A percentile compares a stretch with the other conserved stretches of the same genome.
phyloP scores from a whole-genome alignment of 352 stramenopile genomes.

The Globisporangium cederbergense region DNA sequence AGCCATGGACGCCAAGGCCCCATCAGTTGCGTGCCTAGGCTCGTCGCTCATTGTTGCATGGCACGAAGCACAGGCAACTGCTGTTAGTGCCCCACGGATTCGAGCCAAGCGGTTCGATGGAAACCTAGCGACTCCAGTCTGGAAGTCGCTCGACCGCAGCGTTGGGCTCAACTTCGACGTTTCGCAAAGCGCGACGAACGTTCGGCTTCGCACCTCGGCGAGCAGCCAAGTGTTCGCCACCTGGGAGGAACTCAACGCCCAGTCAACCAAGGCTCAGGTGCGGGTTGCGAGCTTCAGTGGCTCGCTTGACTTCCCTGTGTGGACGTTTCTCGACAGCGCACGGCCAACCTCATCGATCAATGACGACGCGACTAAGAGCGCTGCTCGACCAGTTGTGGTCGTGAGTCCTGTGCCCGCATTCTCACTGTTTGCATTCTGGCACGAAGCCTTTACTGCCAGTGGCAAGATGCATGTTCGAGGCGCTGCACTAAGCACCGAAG shows the following conservation, averaged over 20 bases:
- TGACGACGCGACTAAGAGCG: constrained; percentile 28
- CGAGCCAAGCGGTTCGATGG: constrained; percentile 43
- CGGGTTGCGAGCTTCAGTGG: constrained; percentile 32
- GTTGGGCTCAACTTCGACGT: constrained; percentile 45
- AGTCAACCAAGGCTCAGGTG: constrained; percentile 31
- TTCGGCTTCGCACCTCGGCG: constrained; percentile 24
- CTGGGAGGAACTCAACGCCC: constrained; percentile 47
- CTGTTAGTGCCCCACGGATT: constrained; percentile 17
- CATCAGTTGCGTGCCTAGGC: constrained; percentile 40
- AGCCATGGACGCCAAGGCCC: constrained; percentile 22
- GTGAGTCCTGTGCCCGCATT: constrained; percentile 8
- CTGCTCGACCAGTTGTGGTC: constrained; percentile 26
- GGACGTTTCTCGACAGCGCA: constrained; percentile 45
- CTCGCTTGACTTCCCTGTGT: constrained; percentile 8
- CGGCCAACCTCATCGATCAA: constrained; percentile 37
- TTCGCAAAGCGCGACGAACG: constrained; percentile 36
- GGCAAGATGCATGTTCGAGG: constrained; percentile 33
- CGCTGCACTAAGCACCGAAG: constrained; percentile 16
- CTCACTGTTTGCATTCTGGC: constrained; percentile 34
- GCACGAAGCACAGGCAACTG: constrained; percentile 30
- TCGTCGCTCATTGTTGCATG: constrained; percentile 44
- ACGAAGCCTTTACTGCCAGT: constrained; percentile 34
- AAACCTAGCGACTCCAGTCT: constrained; percentile 30
- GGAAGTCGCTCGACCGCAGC: constrained; percentile 31
- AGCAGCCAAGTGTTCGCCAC: constrained; percentile 28